Base-by-base conservation (phyloP, 257 asterid genomes). In the Phtheirospermum japonicum region DNA sequence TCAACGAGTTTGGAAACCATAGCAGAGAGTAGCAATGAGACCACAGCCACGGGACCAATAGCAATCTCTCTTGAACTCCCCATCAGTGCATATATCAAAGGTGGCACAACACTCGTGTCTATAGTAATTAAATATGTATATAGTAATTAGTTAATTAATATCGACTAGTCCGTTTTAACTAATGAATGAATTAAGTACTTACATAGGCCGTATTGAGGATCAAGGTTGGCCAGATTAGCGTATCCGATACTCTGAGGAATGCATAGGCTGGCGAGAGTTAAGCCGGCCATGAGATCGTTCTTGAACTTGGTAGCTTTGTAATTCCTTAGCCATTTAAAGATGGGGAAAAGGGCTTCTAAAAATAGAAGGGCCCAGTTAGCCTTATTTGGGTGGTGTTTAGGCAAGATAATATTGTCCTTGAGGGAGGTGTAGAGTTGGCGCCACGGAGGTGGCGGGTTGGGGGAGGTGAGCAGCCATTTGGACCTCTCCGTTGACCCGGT, bases 231-330 rank as follows among this genome's bases (percentile, higher is more conserved):
- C n/a, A n/a, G 81, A 77, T 83, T 85, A 64, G 96, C 96, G 69
- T 88, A 88, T 30, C 93, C 96, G 73, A 88, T 88, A 67, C 96
- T 88, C 91, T 89, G 97, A 63, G 97, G 97, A 72, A 89, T 86
- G 76, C 89, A 74, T 59, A 89, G 95, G 26, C 97, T 89, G 65
- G 97, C 97, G n/a, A 89, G 95, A 59, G 97, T 84, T 50, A 89
- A 68, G 65, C 97, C 97, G 39, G 97, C 95, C 83, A 89, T 64
- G 33, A 89, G 30, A 64, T 89, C 97, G 8, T 76, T 75, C 86
- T 86, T 89, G 66, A 89, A 84, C 71, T 72, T 89, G 0, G 90
- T 23, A 54, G 78, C 80, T 61, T 73, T 79, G 36, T 89, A 89
- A 36, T 70, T 63, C 61, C 68, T 77, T 13, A 87, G 90, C 97